Conservation (phyloP, 1,284 basidiomycete genomes). For the Heliocybe sulcata region DNA sequence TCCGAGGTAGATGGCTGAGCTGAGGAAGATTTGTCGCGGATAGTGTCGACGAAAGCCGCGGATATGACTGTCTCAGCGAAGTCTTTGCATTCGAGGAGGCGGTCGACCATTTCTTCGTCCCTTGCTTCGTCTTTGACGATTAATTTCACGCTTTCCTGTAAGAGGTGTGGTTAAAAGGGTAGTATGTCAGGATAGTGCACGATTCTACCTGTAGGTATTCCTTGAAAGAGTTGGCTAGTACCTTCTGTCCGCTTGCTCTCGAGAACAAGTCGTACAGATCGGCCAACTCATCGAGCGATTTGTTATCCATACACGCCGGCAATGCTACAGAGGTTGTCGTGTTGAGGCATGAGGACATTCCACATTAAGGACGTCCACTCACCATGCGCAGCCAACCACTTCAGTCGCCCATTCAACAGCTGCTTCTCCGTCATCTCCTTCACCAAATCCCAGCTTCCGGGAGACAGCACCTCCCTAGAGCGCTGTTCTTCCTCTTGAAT, state of each 20-base stretch:
- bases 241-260: slow-evolving; percentile 48
- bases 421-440: slow-evolving; percentile 45
- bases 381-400: slow-evolving; percentile 57
- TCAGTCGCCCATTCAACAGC: slow-evolving; percentile 40
- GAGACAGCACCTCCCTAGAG: slow-evolving; percentile 40
- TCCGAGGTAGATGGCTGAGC: slow-evolving; percentile 10
- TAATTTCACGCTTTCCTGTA: slow-evolving; percentile 40
- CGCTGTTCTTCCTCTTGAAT: slow-evolving; percentile 52
- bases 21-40: slow-evolving; percentile 15
- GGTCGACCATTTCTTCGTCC: slow-evolving; percentile 76
- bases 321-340: slow-evolving; percentile 46
- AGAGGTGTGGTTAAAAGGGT: not conserved
- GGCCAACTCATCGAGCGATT: slow-evolving; percentile 41
- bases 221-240: slow-evolving; percentile 60
- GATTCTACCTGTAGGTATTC: slow-evolving; percentile 42
- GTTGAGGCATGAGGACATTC: no score
- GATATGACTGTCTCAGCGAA: slow-evolving; percentile 49
- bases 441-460: slow-evolving; percentile 40
- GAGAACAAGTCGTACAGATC: slow-evolving; percentile 60
- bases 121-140: slow-evolving; percentile 53
- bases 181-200: not conserved
- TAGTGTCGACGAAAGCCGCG: slow-evolving; percentile 34
- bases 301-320: slow-evolving; percentile 45
- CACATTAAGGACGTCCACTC: slow-evolving; percentile 12
- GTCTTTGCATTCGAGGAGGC: slow-evolving; percentile 66